Evolutionary conservation across 805 yeast genomes (phyloP).

Genomic region (Suhomyces faveliae): DNA sequence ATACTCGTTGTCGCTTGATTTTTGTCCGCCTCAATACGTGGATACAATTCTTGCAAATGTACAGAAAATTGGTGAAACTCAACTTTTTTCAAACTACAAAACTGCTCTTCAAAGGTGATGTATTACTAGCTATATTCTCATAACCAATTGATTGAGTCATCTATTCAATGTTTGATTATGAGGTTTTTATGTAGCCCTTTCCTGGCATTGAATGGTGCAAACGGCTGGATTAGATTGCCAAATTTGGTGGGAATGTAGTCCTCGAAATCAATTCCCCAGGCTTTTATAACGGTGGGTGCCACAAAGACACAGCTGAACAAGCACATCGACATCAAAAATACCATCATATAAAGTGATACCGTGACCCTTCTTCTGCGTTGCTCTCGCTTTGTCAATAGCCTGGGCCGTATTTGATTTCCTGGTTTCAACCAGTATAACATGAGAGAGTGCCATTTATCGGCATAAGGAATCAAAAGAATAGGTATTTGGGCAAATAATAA

Average conservation of each 20-base stretch:
- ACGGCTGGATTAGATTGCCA: slow-evolving; percentile 43
- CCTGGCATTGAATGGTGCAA: slow-evolving; percentile 18
- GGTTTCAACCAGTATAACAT: slow-evolving; percentile 69
- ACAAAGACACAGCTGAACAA: slow-evolving; percentile 34
- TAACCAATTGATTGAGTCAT: no score
- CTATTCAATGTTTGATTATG: background rate
- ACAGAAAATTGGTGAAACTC: slow-evolving; percentile 1
- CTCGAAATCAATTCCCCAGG: slow-evolving; percentile 30
- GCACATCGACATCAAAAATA: slow-evolving; percentile 31
- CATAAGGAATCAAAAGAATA: slow-evolving; percentile 57
- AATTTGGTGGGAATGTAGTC: slow-evolving; percentile 40
- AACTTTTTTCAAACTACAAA: slow-evolving; percentile 4
- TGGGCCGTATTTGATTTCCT: slow-evolving; percentile 47
- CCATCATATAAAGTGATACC: slow-evolving; percentile 30
- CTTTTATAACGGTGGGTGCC: background rate
- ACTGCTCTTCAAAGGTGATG: background rate
- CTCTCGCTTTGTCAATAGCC: slow-evolving; percentile 43
- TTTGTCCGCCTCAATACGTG: slow-evolving; percentile 21
- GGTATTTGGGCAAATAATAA: slow-evolving; percentile 61
- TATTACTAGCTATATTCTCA: background rate
- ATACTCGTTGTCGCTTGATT: slow-evolving; percentile 33
- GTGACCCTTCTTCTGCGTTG: slow-evolving; percentile 37
- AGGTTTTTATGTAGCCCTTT: slow-evolving; percentile 36
- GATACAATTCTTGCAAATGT: background rate
- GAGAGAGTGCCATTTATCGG: slow-evolving; percentile 66